These are phyloP conservation scores for Bryoerythrophyllum caledonicum DNA, from an alignment of 225 moss, liverwort and hornwort genomes.

Conservation along the genomic window DNA sequence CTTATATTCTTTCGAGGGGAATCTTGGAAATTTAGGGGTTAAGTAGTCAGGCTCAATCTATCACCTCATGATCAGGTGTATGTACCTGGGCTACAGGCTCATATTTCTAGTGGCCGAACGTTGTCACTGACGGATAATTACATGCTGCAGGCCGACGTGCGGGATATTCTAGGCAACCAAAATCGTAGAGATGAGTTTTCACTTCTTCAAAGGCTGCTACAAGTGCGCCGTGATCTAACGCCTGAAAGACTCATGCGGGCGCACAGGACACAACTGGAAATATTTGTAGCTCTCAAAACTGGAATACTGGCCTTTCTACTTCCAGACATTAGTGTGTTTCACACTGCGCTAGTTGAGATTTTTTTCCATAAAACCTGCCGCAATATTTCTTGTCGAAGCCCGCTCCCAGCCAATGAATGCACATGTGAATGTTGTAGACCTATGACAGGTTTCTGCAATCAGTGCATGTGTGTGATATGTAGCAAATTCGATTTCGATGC, in stretches of 20 bases:
- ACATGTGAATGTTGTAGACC: slow-evolving; percentile 60
- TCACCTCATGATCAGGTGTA: slow-evolving; percentile 11
- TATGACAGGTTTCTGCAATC: slow-evolving; percentile 69
- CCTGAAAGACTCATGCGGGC: slow-evolving; percentile 60
- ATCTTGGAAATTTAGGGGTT: too few species aligned
- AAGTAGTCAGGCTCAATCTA: slow-evolving; percentile 7
- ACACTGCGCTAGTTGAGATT: slow-evolving; percentile 64
- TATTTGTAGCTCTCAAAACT: slow-evolving; percentile 70
- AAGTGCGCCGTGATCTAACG: slow-evolving; percentile 59
- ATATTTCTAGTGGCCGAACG: background rate
- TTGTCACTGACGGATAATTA: slow-evolving; percentile 19
- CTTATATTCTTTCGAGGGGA: too few species aligned
- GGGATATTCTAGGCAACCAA: slow-evolving; percentile 66
- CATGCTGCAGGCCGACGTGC: slow-evolving; percentile 67
- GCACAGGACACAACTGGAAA: slow-evolving; percentile 66
- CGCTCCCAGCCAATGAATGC: slow-evolving; percentile 66
- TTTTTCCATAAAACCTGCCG: slow-evolving; percentile 71
- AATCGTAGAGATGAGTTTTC: slow-evolving; percentile 66
- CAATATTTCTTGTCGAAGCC: slow-evolving; percentile 72
- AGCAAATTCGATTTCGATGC: slow-evolving; percentile 79
- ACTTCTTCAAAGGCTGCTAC: slow-evolving; percentile 62
- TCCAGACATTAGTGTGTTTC: slow-evolving; percentile 59
- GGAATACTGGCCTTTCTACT: slow-evolving; percentile 71
- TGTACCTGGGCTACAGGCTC: slow-evolving; percentile 10
- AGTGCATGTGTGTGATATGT: slow-evolving; percentile 75